Evolutionary conservation across 2,329 filamentous ascomycete species (phyloP).

Genomic region (Rutstroemia sp.): DNA sequence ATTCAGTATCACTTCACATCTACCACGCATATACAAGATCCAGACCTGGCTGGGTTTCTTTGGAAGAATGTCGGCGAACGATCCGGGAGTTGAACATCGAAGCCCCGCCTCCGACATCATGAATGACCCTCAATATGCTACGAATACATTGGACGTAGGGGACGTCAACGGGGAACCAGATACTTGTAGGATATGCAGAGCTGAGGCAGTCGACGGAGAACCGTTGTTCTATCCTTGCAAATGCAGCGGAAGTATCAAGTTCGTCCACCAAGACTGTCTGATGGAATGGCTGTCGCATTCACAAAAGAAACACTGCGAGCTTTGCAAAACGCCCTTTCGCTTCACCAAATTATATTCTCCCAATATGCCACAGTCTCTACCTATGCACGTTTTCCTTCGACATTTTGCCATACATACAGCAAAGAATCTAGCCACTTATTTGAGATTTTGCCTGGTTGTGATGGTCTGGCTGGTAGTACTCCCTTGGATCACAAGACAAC

Average conservation of each 20-base stretch:
- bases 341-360: constrained; percentile 97
- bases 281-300: constrained; percentile 99
- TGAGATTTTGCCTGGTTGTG: constrained; percentile 69
- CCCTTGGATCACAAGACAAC: constrained; percentile 82
- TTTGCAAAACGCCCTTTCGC: constrained; percentile 96
- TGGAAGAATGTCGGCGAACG: not conserved
- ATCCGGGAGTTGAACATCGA: not conserved
- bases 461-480: constrained; percentile 85
- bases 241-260: constrained; percentile 98
- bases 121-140: constrained; percentile 47
- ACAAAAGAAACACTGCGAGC: constrained; percentile 98
- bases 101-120: constrained; percentile 41
- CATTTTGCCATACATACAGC: constrained; percentile 69
- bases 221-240: constrained; percentile 97
- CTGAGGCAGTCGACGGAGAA: constrained; percentile 74
- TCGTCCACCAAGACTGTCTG: constrained; percentile 93
- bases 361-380: constrained; percentile 81
- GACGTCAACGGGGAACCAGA: constrained; percentile 41
- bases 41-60: not conserved
- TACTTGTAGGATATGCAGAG: constrained; percentile 95
- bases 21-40: not conserved
- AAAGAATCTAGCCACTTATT: constrained; percentile 67
- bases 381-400: constrained; percentile 70
- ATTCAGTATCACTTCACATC: not conserved
- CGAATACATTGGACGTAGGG: constrained; percentile 29